Evolutionary conservation across 1,284 basidiomycete species (phyloP), one percentile per base, ranked within the genome.

Genomic region (Chalciporus sp.): DNA sequence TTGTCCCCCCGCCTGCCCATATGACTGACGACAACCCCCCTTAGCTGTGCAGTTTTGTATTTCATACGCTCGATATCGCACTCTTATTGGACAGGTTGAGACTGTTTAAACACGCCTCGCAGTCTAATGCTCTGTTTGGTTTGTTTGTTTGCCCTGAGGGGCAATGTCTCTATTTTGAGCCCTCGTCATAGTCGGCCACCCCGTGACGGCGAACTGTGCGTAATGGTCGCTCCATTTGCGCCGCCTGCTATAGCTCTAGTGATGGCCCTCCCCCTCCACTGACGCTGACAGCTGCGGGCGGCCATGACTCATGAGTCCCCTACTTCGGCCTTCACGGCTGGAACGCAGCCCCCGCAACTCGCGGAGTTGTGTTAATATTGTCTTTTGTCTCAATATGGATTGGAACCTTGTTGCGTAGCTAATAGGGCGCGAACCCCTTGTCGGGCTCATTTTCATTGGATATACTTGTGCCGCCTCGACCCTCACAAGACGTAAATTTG

Each of bases 1-100:
- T 58, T 69, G 61, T 48, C n/a, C 59, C 65, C 42, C 73, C 73
- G 44, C 58, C 44, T 58, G 40, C 45, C 45, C 50, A 52, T 47
- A 44, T 35, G 35, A 33, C 57, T 65, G 31, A 60, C 55, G 42
- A 57, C 53, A 47, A 33, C 29, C n/a, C 39, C n/a, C 33, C 44
- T 20, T 40, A 58, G 58, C 53, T 47, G 56, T 45, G 47, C 48
- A 14, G 48, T 56, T 50, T 29, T 39, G 51, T 65, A 57, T 64
- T 57, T 58, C 52, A 52, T 59, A 50, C 44, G 37, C 16, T 50
- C n/a, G 44, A 49, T 42, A 42, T 47, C 20, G 41, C 28, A 10
- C 41, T 47, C 20, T 33, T 41, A 50, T 47, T 44, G 45, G 33
- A 27, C 31, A 47, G 59, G 29, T 44, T 61, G 42, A 43, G 50